Conservation (phyloP, 768 basidiomycete genomes). For the Suillus tomentosus region DNA sequence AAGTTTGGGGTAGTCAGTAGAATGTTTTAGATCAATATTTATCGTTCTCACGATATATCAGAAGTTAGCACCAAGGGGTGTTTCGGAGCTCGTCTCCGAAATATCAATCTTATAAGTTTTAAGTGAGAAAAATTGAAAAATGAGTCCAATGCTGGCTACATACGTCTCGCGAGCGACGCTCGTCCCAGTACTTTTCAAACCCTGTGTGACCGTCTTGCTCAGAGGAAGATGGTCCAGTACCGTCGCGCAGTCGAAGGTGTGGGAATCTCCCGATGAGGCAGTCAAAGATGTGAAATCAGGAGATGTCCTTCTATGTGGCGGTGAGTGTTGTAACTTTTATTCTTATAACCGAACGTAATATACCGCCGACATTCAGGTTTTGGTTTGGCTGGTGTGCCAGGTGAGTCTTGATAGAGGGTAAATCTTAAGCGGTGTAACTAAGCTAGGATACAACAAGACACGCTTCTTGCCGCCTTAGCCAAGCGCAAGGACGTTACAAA, state of each 20-base stretch:
- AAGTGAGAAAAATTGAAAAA: no score
- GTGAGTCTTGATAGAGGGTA: slow-evolving; percentile 37
- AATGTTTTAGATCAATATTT: no score
- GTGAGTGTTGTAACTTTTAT: slow-evolving; percentile 44
- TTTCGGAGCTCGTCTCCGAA: background rate
- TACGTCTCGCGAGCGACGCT: slow-evolving; percentile 19
- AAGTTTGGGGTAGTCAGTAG: no score
- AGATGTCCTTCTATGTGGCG: slow-evolving; percentile 77
- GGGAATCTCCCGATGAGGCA: slow-evolving; percentile 79
- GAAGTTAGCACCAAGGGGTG: background rate
- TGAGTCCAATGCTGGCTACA: slow-evolving; percentile 20
- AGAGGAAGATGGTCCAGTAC: slow-evolving; percentile 27
- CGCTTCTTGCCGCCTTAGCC: slow-evolving; percentile 75
- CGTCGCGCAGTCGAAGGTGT: slow-evolving; percentile 61
- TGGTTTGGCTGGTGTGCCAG: slow-evolving; percentile 86
- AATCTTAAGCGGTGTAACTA: background rate
- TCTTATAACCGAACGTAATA: background rate
- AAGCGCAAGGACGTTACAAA: slow-evolving; percentile 72
- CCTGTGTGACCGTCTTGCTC: slow-evolving; percentile 14
- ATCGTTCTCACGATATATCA: no score
- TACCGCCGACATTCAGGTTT: slow-evolving; percentile 57
- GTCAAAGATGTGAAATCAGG: slow-evolving; percentile 82
- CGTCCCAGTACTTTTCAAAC: slow-evolving; percentile 19
- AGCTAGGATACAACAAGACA: slow-evolving; percentile 49
- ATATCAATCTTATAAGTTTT: background rate